Percentiles rank a stretch among this genome's conserved stretches.
Evolutionary conservation across 2,329 filamentous ascomycete genomes (phyloP).

Genomic region (Capronia americana): DNA sequence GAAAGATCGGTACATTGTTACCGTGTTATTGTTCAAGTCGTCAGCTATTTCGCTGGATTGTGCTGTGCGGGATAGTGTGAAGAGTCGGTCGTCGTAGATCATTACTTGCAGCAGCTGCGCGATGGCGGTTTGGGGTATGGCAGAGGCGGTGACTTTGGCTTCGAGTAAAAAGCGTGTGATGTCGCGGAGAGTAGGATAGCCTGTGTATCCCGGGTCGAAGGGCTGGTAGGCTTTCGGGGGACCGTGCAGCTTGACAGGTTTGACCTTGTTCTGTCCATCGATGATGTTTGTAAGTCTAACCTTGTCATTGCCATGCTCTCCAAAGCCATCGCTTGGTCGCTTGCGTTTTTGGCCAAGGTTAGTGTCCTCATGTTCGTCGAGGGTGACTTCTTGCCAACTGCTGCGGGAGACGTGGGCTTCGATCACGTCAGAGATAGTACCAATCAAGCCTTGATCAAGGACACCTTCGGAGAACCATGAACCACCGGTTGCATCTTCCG

Average conservation of each 20-base stretch:
- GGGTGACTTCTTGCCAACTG: conserved; percentile 65
- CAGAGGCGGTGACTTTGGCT: conserved; percentile 69
- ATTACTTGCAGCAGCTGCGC: conserved; percentile 86
- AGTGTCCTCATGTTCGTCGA: conserved; percentile 35
- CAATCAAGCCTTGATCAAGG: conserved; percentile 86
- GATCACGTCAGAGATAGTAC: conserved; percentile 65
- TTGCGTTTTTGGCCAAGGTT: conserved; percentile 47
- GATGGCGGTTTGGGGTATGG: conserved; percentile 70
- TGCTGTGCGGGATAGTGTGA: conserved; percentile 49
- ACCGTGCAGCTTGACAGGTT: conserved; percentile 42
- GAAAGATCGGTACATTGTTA: conserved; percentile 53
- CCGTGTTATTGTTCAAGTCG: conserved; percentile 23
- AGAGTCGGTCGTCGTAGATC: conserved; percentile 83
- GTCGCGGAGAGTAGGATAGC: conserved; percentile 79
- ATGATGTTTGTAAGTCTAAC: conserved; percentile 29
- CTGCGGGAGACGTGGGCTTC: conserved; percentile 74
- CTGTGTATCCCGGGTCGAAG: conserved; percentile 69
- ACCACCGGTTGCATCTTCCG: conserved; percentile 88
- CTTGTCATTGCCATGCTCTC: conserved; percentile 34
- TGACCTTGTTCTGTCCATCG: conserved; percentile 35
- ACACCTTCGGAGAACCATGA: conserved; percentile 94
- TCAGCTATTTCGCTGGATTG: conserved; percentile 32
- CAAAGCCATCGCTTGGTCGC: conserved; percentile 44
- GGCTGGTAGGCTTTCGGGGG: conserved; percentile 52
- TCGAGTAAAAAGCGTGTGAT: conserved; percentile 77